Evolutionary conservation across 331 rosid genomes (phyloP).

Genomic region (Spiraea crenata): DNA sequence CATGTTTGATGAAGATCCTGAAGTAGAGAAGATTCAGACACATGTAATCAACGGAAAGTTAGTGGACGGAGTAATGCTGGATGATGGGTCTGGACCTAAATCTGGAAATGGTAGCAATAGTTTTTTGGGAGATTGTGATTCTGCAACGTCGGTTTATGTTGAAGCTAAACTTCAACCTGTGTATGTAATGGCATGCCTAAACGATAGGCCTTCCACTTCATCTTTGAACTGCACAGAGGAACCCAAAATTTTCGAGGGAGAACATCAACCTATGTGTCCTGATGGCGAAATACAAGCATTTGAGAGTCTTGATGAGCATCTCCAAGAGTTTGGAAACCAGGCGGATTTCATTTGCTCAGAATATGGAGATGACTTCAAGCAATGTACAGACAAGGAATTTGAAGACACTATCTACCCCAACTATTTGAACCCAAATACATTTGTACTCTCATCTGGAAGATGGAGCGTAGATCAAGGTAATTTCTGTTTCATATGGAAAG

Average conservation of each 20-base stretch:
- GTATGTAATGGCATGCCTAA: constrained; percentile 22
- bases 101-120: constrained; percentile 72
- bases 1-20: constrained; percentile 27
- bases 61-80: constrained; percentile 10
- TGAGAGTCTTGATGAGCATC: constrained; percentile 42
- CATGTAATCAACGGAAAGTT: constrained; percentile 2
- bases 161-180: constrained; percentile 44
- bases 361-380: constrained; percentile 32
- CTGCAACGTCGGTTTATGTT: constrained; percentile 39
- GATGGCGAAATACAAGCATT: constrained; percentile 28
- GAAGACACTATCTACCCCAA: constrained; percentile 48
- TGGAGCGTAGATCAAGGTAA: constrained; percentile 68
- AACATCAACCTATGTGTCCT: constrained; percentile 8
- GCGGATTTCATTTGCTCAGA: constrained; percentile 37
- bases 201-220: constrained; percentile 34
- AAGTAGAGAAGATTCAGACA: constrained; percentile 23
- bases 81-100: constrained; percentile 34
- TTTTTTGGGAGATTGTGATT: constrained; percentile 41
- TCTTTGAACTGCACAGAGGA: constrained; percentile 28
- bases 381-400: constrained; percentile 45
- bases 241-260: background rate
- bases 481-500: background rate
- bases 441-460: constrained; percentile 67
- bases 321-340: constrained; percentile 36
- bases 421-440: constrained; percentile 41